Evolutionary conservation across 179 eudicot genomes (phyloP).

Genomic region (Vitellaria paradoxa): DNA sequence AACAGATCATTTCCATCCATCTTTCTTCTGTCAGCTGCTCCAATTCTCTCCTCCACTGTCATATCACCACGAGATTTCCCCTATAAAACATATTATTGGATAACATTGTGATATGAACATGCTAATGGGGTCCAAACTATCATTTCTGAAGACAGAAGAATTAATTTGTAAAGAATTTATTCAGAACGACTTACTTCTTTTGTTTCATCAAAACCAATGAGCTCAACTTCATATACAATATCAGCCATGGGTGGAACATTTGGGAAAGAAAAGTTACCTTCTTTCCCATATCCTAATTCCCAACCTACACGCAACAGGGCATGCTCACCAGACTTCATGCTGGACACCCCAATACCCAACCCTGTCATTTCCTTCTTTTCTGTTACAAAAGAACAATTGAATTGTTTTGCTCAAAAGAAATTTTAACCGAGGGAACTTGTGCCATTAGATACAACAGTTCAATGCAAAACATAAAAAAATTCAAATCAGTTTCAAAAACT

Average conservation of each 20-base stretch:
- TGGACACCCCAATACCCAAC: slow-evolving; percentile 69
- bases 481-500: slow-evolving; percentile 4
- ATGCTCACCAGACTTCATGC: slow-evolving; percentile 93
- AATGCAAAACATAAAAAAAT: too few relatives aligned
- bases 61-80: slow-evolving; percentile 96
- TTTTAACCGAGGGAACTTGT: not conserved
- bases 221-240: slow-evolving; percentile 87
- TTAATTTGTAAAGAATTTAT: not conserved
- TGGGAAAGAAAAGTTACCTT: slow-evolving; percentile 96
- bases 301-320: slow-evolving; percentile 84
- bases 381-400: slow-evolving; percentile 25
- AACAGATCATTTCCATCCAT: slow-evolving; percentile 97
- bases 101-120: not conserved
- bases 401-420: not conserved
- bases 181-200: slow-evolving; percentile 54
- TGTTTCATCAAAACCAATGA: slow-evolving; percentile 94
- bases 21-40: slow-evolving; percentile 88
- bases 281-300: slow-evolving; percentile 91
- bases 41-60: slow-evolving; percentile 97
- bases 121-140: not conserved
- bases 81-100: slow-evolving; percentile 24
- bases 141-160: not conserved
- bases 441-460: not conserved
- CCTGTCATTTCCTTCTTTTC: slow-evolving; percentile 94
- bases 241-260: slow-evolving; percentile 97